Base-by-base conservation (phyloP, 2,329 filamentous ascomycete genomes). In the Fusarium mexicanum region DNA sequence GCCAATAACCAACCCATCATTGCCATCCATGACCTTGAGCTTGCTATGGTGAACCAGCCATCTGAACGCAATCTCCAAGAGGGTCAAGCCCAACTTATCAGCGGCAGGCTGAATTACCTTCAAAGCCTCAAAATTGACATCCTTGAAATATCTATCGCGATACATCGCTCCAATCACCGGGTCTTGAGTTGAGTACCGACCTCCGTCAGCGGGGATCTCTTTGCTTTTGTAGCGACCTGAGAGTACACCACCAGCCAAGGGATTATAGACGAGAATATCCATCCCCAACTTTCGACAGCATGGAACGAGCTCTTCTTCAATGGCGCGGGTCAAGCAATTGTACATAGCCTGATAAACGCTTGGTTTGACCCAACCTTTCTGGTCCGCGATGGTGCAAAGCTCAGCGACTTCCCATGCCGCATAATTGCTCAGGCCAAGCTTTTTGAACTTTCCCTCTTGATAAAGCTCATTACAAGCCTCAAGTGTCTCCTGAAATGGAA, bases 281-380 rank as follows among this genome's bases (percentile, higher is more conserved):
- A 94, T 85, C 4, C 91, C 91, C 77, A 93, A 94, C 47, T 91
- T 87, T 24, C 88, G 87, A 76, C 90, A 92, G 44, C 41, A 48
- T 10, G 43, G 57, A 7, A 59, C 24, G 0, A 59, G 41, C 12
- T 59, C 57, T 37, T 48, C 33, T 5, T 61, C 26, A 6, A 94
- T 88, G 35, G 85, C 86, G 51, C 91, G 86, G 8, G 79, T 68
- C 26, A 80, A 73, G 38, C 73, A 68, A 20, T 82, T 81, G 80
- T 93, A 93, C 90, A 94, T 93, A 70, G 86, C 93, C 79, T 95
- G 92, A 81, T 93, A 95, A 62, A 94, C 90, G 2, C 90, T 92
- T 0, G 93, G 93, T 18, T 77, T 87, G 22, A 94, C 91, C 90
- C 91, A 94, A 33, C 89, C 88, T 73, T 90, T 88, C 80, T 90